Evolutionary conservation across 257 asterid species (phyloP).

Genomic region (Knoxia roxburghii): DNA sequence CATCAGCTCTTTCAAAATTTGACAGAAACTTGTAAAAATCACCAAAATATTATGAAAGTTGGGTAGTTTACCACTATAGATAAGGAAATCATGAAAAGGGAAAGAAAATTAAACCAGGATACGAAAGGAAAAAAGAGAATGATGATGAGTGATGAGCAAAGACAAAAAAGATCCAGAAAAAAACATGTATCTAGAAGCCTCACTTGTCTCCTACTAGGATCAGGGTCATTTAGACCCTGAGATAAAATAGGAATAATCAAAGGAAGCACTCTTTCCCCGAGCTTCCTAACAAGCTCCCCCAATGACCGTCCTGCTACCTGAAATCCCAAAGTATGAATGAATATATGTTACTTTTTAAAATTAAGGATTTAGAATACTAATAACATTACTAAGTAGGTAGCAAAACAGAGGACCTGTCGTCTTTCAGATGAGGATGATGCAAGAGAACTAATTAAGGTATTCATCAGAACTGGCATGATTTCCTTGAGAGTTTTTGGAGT

Average conservation of each 20-base stretch:
- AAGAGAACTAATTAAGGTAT: slow-evolving; percentile 80
- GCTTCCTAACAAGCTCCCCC: slow-evolving; percentile 99
- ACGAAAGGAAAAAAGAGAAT: not conserved
- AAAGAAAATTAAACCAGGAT: not conserved
- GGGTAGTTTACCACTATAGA: not conserved
- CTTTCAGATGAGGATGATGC: slow-evolving; percentile 96
- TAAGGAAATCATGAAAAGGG: not conserved
- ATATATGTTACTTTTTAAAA: slow-evolving; percentile 2
- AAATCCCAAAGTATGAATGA: slow-evolving; percentile 21
- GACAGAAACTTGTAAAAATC: not conserved
- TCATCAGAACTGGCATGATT: slow-evolving; percentile 97
- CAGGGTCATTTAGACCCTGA: slow-evolving; percentile 68
- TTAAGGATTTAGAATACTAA: not conserved
- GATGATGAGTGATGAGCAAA: not conserved
- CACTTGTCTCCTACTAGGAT: slow-evolving; percentile 93
- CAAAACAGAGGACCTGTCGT: slow-evolving; percentile 64
- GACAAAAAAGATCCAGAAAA: slow-evolving; percentile 9
- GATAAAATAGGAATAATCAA: slow-evolving; percentile 84
- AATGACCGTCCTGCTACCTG: slow-evolving; percentile 95
- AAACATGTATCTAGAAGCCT: slow-evolving; percentile 22
- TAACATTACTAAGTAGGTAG: not conserved
- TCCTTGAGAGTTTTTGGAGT: slow-evolving; percentile 97
- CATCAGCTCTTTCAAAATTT: too few relatives aligned
- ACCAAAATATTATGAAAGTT: not conserved
- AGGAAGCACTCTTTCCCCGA: slow-evolving; percentile 99